Evolutionary conservation across 306 rosid genomes (phyloP), one percentile per base, ranked within the genome.

Genomic region (Vachellia pachyceras): DNA sequence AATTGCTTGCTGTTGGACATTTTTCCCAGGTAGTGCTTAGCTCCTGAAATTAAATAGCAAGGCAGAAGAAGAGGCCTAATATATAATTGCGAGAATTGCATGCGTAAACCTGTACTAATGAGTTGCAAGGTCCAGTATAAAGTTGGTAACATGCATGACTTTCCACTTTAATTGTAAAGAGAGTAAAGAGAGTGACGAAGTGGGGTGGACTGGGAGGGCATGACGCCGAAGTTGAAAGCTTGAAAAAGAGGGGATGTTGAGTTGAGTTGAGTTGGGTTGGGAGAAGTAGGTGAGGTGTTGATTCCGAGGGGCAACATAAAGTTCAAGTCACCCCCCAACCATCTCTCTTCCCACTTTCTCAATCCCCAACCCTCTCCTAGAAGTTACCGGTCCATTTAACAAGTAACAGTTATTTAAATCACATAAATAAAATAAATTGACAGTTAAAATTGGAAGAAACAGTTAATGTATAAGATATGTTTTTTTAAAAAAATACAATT

Each of bases 191-290:
- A 6, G 12, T 0, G 45, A 42, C 7, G 33, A 29, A 29, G 33
- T 29, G 1, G 33, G 33, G 33, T 1, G 33, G 2, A 29, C 33
- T 29, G 33, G 33, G 33, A 29, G 33, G 33, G 33, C 46, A 44
- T 0, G 10, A 54, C 11, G 63, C 33, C 4, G 25, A 20, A 6
- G 37, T 29, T 29, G 17, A 61, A 25, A 61, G 13, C 39, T 29
- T 61, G 3, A 63, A 1, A 33, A 1, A n/a, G 33, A 29, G 33
- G 10, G 10, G 10, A 2, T 3, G 60, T 23, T 4, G 40, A 49
- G 49, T 65, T 52, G 68, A 70, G 41, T 54, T 83, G 25, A 82
- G 79, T 81, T 22, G 17, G 54, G 75, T 45, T 44, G n/a, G n/a
- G n/a, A n/a, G n/a, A n/a, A n/a, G n/a, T n/a, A n/a, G n/a, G n/a